Conservation (phyloP, 2,329 filamentous ascomycete species). For the Colletotrichum cereale region DNA sequence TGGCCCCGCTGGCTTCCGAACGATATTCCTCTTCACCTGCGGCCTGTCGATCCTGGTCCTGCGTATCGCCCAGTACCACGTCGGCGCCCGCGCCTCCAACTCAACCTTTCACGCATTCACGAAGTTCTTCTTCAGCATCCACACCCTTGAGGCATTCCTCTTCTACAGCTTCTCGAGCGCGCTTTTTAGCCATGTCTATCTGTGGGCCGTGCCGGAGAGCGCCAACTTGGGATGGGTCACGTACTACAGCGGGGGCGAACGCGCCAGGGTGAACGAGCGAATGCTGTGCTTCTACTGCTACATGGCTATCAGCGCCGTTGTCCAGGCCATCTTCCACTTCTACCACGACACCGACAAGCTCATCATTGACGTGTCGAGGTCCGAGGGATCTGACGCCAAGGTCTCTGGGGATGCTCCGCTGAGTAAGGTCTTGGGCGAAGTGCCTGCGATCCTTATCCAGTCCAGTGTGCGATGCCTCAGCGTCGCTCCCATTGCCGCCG, state of each 20-base stretch:
- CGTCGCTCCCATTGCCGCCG: slow-evolving; percentile 59
- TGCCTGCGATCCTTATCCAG: slow-evolving; percentile 55
- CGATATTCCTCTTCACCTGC: slow-evolving; percentile 80
- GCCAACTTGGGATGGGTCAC: slow-evolving; percentile 81
- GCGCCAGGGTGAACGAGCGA: slow-evolving; percentile 85
- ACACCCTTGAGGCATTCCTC: slow-evolving; percentile 76
- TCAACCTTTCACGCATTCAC: slow-evolving; percentile 76
- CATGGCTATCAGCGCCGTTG: slow-evolving; percentile 74
- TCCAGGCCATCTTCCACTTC: slow-evolving; percentile 79
- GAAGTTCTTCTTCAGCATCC: slow-evolving; percentile 67
- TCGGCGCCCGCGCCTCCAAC: slow-evolving; percentile 77
- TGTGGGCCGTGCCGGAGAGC: slow-evolving; percentile 74
- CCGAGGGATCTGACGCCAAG: slow-evolving; percentile 40
- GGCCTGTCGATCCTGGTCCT: slow-evolving; percentile 85
- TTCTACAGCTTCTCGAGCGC: slow-evolving; percentile 85
- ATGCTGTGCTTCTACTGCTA: slow-evolving; percentile 83
- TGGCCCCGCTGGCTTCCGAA: slow-evolving; percentile 79
- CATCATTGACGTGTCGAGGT: slow-evolving; percentile 56
- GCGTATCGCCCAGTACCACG: slow-evolving; percentile 85
- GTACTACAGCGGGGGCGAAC: slow-evolving; percentile 73
- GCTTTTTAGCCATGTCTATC: slow-evolving; percentile 84
- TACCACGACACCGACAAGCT: slow-evolving; percentile 80
- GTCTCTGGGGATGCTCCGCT: slow-evolving; percentile 41
- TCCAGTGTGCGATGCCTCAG: slow-evolving; percentile 56
- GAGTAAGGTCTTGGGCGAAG: slow-evolving; percentile 52